Conservation (phyloP, 106 monocot species). For the Apostasia shenzhenica region DNA sequence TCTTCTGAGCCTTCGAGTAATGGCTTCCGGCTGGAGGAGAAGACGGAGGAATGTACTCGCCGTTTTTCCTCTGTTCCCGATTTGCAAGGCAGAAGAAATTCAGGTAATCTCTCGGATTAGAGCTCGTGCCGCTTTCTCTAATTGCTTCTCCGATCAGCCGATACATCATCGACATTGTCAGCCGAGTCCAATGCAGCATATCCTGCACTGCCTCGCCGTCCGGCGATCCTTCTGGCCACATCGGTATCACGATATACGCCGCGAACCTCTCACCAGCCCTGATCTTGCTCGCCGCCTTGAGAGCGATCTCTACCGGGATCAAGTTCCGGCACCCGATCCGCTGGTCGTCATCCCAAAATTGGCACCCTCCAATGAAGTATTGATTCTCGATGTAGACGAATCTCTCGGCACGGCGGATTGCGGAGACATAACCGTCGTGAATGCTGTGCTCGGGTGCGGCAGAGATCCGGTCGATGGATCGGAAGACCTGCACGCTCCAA, state of each 20-base stretch:
- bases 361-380: conserved; percentile 58
- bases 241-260: conserved; percentile 45
- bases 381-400: conserved; percentile 65
- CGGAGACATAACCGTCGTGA: conserved; percentile 37
- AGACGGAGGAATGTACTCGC: conserved; percentile 22
- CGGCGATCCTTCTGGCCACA: conserved; percentile 64
- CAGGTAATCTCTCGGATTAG: conserved; percentile 44
- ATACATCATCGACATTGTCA: conserved; percentile 62
- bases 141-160: conserved; percentile 29
- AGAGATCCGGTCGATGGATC: conserved; percentile 45
- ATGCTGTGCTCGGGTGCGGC: conserved; percentile 29
- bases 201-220: conserved; percentile 49
- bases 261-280: conserved; percentile 29
- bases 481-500: conserved; percentile 38
- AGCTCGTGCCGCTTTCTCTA: conserved; percentile 1
- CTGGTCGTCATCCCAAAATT: conserved; percentile 29
- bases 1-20: conserved; percentile 36
- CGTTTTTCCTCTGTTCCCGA: conserved; percentile 23
- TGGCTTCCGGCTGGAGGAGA: conserved; percentile 10
- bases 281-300: conserved; percentile 51
- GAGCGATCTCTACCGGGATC: conserved; percentile 43
- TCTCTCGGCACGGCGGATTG: conserved; percentile 36
- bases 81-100: conserved; percentile 66
- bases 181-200: conserved; percentile 54
- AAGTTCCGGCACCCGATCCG: conserved; percentile 32